Evolutionary conservation across 192 early-diverging fungal species (phyloP), one percentile per base, ranked within the genome.

Genomic region (Coemansia sp.): DNA sequence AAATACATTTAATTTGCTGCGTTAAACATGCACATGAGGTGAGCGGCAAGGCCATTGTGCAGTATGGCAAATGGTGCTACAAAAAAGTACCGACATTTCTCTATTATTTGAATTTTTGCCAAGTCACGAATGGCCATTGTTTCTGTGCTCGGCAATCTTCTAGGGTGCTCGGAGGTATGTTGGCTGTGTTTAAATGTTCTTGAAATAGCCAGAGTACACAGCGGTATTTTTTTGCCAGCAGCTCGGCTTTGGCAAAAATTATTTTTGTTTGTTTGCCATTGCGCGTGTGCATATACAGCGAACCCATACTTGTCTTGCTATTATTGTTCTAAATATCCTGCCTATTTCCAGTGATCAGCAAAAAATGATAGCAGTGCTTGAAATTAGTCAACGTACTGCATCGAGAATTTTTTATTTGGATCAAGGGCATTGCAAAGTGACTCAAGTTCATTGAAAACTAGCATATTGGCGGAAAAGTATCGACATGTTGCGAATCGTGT

Each of bases 261-360:
- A 45, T 35, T 35, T 35, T 35, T 35, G 41, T n/a, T 45, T n/a
- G 41, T 35, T 45, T 15, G 41, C 41, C 41, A n/a, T 45, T 45
- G 19, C 48, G 19, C 48, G 19, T 21, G 48, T 49, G 48, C 48
- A 49, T 49, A 5, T 49, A 19, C 17, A n/a, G 19, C 43, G n/a
- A 17, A n/a, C n/a, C 12, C 6, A 19, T 21, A 7, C 48, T n/a
- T 8, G 3, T n/a, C 19, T 19, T 19, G 17, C 15, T 15, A 5
- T n/a, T 49, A 49, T 49, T 49, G 48, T 49, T 49, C 48, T 49
- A 49, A 49, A 49, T 49, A 49, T 49, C 48, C 48, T 49, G 48
- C 15, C 3, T 45, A 12, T 45, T 45, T 12, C 41, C 41, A 45
- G 15, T 4, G 15, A 12, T n/a, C 15, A 12, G 41, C 41, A 45